A percentile compares a stretch with the other conserved stretches of the same genome.
phyloP scores from a whole-genome alignment of 1,284 basidiomycete genomes.

The Xanthoconium separans region DNA sequence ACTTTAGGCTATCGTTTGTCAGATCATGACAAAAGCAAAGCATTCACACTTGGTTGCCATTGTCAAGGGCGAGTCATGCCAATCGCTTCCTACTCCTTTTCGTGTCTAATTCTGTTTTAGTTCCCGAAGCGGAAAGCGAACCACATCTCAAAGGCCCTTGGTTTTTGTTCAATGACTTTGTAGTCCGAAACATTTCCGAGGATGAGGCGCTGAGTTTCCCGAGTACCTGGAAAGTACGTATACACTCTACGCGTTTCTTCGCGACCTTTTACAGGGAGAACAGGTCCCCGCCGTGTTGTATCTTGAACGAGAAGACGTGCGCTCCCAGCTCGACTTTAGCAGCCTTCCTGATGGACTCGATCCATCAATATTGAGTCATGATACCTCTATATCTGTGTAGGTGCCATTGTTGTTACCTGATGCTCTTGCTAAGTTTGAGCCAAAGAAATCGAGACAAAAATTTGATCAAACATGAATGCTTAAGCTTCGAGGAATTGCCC shows the following conservation, averaged over 20 bases:
- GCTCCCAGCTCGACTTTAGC: conserved; percentile 59
- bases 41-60: conserved; percentile 89
- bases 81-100: not conserved
- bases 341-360: conserved; percentile 71
- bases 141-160: conserved; percentile 57
- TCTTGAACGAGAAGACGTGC: conserved; percentile 75
- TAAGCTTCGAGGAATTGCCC: conserved; percentile 79
- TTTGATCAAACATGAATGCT: conserved; percentile 75
- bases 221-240: conserved; percentile 83
- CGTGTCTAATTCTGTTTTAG: conserved; percentile 33
- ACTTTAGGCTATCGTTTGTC: conserved; percentile 73
- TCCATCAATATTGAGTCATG: conserved; percentile 69
- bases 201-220: conserved; percentile 87
- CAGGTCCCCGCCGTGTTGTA: conserved; percentile 89
- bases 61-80: conserved; percentile 58
- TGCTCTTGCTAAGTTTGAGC: not conserved
- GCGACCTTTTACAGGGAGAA: not conserved
- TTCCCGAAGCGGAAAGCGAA: conserved; percentile 60
- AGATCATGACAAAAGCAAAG: conserved; percentile 77
- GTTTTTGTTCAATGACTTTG: conserved; percentile 98
- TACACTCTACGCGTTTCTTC: not conserved
- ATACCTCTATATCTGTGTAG: conserved; percentile 64
- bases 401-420: conserved; percentile 21
- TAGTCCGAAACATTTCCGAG: conserved; percentile 82
- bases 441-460: conserved; percentile 43